Evolutionary conservation across 345 rosid species (phyloP), one percentile per base, ranked within the genome.

Genomic region (Citrus unshiu): DNA sequence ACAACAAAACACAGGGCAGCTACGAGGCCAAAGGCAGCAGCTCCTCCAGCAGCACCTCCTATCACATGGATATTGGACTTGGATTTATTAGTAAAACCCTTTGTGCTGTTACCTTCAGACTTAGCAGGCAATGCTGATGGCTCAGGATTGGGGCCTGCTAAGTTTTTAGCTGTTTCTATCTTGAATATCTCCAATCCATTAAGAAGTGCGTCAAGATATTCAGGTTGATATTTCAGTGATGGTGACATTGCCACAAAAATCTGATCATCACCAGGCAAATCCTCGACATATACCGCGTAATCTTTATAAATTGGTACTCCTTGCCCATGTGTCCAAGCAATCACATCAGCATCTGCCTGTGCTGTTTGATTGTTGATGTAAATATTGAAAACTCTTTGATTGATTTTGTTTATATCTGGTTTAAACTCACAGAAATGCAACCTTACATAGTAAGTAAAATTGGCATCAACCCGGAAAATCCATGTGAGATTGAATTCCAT

Each of bases 131-230:
- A 82, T 19, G 78, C 80, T 0, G 98, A 92, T 12, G 83, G 84
- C 72, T 85, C 68, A 1, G 98, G 95, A 81, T 94, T 93, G 5
- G 83, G 88, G 29, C 98, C 95, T 0, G 92, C 97, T 65, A 96
- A 77, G 76, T 81, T 90, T 73, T 81, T 84, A 54, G 40, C 80
- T 27, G 75, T 64, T 22, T 85, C 85, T 58, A 92, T 84, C 88
- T 96, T 93, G 85, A 93, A 91, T 43, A 95, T 83, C 85, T 95
- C 97, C 29, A 93, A n/a, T 13, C 96, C 96, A 65, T 89, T 95
- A 27, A 93, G 86, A 22, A 83, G 54, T 1, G 93, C 79, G 63
- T 92, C 91, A 39, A 70, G 81, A 79, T 39, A 88, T 59, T 92
- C 87, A 0, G 95, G 92, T 80, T 7, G 85, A 39, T 7, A 1